These are phyloP conservation scores for Sechiopsis laciniata DNA, from an alignment of 306 rosid genomes.

Conservation along the genomic window DNA sequence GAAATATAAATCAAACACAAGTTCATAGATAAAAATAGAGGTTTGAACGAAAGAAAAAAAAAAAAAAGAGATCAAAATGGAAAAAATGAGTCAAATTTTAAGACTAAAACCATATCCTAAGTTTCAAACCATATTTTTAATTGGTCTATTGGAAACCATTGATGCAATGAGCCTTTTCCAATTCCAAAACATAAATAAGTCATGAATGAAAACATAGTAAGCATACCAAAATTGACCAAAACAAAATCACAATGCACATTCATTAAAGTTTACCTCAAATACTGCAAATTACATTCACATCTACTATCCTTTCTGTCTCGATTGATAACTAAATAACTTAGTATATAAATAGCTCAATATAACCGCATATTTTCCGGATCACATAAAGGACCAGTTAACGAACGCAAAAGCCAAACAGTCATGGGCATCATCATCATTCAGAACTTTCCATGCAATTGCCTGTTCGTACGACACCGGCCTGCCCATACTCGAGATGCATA, in stretches of 20 bases:
- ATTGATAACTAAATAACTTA: constrained; percentile 10
- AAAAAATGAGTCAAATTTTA: background rate
- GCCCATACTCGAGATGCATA: constrained; percentile 87
- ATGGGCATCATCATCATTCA: constrained; percentile 69
- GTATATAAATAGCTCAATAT: background rate
- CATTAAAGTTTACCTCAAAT: background rate
- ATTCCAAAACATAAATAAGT: background rate
- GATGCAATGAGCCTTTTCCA: background rate
- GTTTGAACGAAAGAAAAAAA: background rate
- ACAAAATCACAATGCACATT: constrained; percentile 5
- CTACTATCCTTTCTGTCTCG: background rate
- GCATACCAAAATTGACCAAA: background rate
- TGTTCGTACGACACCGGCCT: constrained; percentile 81
- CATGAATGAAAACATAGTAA: background rate
- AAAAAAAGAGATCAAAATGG: no score
- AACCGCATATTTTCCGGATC: constrained; percentile 20
- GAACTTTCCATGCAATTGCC: constrained; percentile 90
- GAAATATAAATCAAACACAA: no score
- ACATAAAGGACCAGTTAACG: constrained; percentile 86
- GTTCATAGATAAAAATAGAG: background rate
- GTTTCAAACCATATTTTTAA: background rate
- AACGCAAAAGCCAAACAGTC: constrained; percentile 91
- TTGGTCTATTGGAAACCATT: background rate
- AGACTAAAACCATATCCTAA: background rate
- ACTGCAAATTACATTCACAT: constrained; percentile 11